Evolutionary conservation across 805 yeast genomes (phyloP).

Genomic region (Alloascoidea africana): DNA sequence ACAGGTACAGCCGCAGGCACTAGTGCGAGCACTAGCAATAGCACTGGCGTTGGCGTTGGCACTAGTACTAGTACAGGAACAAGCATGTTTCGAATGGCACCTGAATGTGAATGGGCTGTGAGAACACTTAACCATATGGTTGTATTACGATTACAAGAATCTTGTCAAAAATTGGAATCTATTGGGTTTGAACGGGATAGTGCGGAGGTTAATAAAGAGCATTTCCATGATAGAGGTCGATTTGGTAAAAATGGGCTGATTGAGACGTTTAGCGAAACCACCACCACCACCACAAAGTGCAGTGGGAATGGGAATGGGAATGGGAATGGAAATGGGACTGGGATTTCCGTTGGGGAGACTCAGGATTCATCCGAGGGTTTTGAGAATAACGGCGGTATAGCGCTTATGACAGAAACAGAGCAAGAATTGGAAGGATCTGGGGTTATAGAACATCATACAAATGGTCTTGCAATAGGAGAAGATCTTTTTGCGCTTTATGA

Average conservation of each 20-base stretch:
- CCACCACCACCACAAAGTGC: too few species aligned
- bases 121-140: slow-evolving; percentile 38
- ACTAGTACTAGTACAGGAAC: neutral
- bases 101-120: slow-evolving; percentile 46
- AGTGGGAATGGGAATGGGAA: too few species aligned
- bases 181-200: neutral
- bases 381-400: neutral
- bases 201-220: neutral
- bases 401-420: neutral
- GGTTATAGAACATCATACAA: neutral
- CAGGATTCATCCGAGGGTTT: neutral
- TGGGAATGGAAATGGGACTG: neutral
- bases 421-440: neutral
- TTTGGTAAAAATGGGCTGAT: slow-evolving; percentile 1
- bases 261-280: neutral
- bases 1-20: too few species aligned
- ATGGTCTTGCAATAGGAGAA: neutral
- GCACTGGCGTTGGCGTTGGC: neutral
- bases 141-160: neutral
- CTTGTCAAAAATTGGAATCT: neutral
- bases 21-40: neutral
- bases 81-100: slow-evolving; percentile 25
- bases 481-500: neutral
- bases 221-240: neutral
- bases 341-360: neutral